phyloP scores from a whole-genome alignment of 73 alveolate genomes.

The Paramecium biaurelia region DNA sequence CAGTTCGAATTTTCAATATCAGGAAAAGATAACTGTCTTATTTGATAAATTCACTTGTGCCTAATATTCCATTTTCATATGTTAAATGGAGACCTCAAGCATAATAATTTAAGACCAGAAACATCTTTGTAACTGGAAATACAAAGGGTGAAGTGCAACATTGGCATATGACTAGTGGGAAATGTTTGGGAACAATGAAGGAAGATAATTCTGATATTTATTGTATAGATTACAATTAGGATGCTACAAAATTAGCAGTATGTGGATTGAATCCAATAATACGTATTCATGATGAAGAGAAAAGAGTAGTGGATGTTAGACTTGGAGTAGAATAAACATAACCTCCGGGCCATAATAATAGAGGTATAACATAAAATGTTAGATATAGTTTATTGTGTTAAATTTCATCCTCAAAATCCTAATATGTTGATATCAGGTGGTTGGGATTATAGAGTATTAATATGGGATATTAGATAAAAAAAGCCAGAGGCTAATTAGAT shows the following conservation, averaged over 20 bases:
- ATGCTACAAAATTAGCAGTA: conserved; percentile 79
- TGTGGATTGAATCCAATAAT: conserved; percentile 71
- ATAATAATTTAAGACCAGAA: conserved; percentile 82
- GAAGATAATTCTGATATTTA: conserved; percentile 89
- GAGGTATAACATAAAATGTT: neutral
- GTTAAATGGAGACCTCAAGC: conserved; percentile 89
- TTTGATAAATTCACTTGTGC: conserved; percentile 46
- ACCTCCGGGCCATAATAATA: conserved; percentile 66
- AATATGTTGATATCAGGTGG: conserved; percentile 79
- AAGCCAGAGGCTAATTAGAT: conserved; percentile 74
- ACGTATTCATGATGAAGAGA: conserved; percentile 72
- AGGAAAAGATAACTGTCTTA: conserved; percentile 73
- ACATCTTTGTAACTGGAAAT: conserved; percentile 88
- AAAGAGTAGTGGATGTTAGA: conserved; percentile 53
- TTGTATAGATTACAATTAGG: conserved; percentile 94
- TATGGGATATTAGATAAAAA: conserved; percentile 76
- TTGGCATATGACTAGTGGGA: conserved; percentile 97
- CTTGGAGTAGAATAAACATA: conserved; percentile 68
- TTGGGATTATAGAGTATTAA: conserved; percentile 81
- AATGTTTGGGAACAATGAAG: conserved; percentile 84
- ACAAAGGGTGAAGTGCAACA: conserved; percentile 95
- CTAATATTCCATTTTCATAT: conserved; percentile 74
- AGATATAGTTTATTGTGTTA: conserved; percentile 56
- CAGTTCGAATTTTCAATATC: conserved; percentile 82
- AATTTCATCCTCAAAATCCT: conserved; percentile 74